Base-by-base conservation (phyloP, 139 green algal genomes). In the Tetradesmus obliquus region DNA sequence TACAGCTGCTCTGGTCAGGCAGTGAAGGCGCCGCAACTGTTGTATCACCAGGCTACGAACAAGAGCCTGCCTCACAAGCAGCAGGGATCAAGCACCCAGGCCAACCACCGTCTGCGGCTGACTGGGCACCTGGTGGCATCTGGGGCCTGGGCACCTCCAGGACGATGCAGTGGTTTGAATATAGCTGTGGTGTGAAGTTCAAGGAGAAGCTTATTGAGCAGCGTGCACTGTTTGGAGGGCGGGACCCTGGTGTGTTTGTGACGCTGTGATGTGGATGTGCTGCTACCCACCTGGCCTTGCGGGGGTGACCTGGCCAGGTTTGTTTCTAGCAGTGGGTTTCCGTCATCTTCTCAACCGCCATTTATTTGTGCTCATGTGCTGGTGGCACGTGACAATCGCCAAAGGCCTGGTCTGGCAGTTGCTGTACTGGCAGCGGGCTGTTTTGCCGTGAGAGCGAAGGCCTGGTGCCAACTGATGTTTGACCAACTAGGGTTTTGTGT, bases 101-200 rank as follows among this genome's bases (percentile, higher is more conserved):
- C 53, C 32, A 62, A 51, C 84, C 58, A 13, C n/a, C 84, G 51
- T 24, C 45, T 54, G 71, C 58, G 17, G 79, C 60, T 15, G 79
- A 55, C n/a, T 96, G 94, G 94, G 54, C 2, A 1, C 13, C 57
- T 5, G 92, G 93, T 1, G 85, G 90, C 3, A 15, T 90, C 6
- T 96, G 94, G 94, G 94, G 94, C 7, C 66, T 96, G 55, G 94
- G 94, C 13, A 88, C 13, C 3, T 74, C 12, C n/a, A 81, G 87
- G 17, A 92, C 76, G 54, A 45, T 96, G 84, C 55, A 85, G 24
- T 17, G 88, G 58, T 84, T 95, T n/a, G 91, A 93, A n/a, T 55
- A 57, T 15, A 32, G 88, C 1, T 12, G 51, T 0, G 94, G 95
- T 0, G 91, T 97, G 19, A 69, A 90, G 69, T 96, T 95, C 20